Base-by-base conservation (phyloP, 345 rosid species). In the Eucalyptus cladocalyx region DNA sequence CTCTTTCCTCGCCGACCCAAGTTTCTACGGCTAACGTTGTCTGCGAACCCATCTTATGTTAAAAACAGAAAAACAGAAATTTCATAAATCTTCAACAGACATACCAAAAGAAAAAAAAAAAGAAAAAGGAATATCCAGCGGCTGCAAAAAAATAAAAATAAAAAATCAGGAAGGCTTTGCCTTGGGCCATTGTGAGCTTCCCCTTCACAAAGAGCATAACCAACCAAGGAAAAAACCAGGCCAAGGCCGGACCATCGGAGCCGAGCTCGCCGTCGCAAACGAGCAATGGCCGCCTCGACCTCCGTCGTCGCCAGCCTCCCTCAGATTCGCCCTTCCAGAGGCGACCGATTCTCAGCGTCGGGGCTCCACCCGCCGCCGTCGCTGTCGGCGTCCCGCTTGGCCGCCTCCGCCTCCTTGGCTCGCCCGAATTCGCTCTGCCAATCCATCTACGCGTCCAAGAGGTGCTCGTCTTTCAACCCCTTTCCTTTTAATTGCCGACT, bases 281-380 rank as follows among this genome's bases (percentile, higher is more conserved):
- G 45, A 45, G 62, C 87, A 86, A 88, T 88, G 89, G 80, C 89
- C 72, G 21, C 89, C 76, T 90, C 91, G 12, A 88, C 91, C 85
- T 90, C 91, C 19, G 86, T 90, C 53, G 89, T 90, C 42, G 89
- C 89, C 50, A 19, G 91, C 89, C 87, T 85, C 65, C 89, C 91
- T 50, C 91, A 83, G 56, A 45, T 81, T 83, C 60, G 88, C 30
- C 91, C 87, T 40, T 76, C 83, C 83, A 76, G 83, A 40, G 83
- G 24, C 47, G 83, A 76, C 9, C 13, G 83, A 40, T 21, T 76
- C 47, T 11, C 83, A 9, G 28, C 42, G 7, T 37, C 83, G 47
- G 83, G 83, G 47, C 30, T 40, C 83, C 83, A 65, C 19, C 76
- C 40, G 11, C 18, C 30, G 43, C 83, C 83, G 80, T 69, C 42